Evolutionary conservation across 768 basidiomycete genomes (phyloP).

Genomic region (Kwoniella dendrophila): DNA sequence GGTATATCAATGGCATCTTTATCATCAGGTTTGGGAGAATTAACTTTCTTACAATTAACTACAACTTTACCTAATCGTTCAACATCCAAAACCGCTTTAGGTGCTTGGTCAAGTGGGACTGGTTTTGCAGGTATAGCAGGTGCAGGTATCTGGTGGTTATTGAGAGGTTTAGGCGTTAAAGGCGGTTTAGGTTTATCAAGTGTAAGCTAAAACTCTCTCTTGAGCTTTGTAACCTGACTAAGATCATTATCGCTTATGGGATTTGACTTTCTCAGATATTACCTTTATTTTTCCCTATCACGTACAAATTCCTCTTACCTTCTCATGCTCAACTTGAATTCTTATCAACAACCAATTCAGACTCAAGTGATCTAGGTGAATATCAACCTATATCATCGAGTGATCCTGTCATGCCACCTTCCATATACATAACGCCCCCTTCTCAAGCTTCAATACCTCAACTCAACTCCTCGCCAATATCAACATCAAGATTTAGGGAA

Average conservation of each 20-base stretch:
- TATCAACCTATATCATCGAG: constrained; percentile 51
- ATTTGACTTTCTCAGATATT: constrained; percentile 63
- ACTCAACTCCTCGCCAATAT: background rate
- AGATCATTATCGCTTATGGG: background rate
- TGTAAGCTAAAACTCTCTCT: constrained; percentile 20
- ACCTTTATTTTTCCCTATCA: constrained; percentile 75
- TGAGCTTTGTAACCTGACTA: background rate
- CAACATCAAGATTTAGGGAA: constrained; percentile 6
- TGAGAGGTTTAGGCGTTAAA: constrained; percentile 80
- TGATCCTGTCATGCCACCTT: constrained; percentile 37
- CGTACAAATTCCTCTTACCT: constrained; percentile 79
- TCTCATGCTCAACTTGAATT: constrained; percentile 59
- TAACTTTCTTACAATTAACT: constrained; percentile 92
- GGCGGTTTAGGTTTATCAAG: constrained; percentile 70
- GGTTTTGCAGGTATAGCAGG: constrained; percentile 92
- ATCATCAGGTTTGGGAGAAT: constrained; percentile 87
- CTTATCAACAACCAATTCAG: background rate
- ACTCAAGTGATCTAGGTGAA: background rate
- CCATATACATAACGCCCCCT: constrained; percentile 16
- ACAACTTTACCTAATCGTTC: constrained; percentile 46
- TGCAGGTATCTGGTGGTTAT: constrained; percentile 91
- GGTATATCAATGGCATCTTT: constrained; percentile 84
- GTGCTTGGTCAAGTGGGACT: constrained; percentile 92
- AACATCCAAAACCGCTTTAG: constrained; percentile 71
- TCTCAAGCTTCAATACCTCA: constrained; percentile 5